Evolutionary conservation across 2,329 filamentous ascomycete genomes (phyloP).

Genomic region (Acrocalymma vagum): DNA sequence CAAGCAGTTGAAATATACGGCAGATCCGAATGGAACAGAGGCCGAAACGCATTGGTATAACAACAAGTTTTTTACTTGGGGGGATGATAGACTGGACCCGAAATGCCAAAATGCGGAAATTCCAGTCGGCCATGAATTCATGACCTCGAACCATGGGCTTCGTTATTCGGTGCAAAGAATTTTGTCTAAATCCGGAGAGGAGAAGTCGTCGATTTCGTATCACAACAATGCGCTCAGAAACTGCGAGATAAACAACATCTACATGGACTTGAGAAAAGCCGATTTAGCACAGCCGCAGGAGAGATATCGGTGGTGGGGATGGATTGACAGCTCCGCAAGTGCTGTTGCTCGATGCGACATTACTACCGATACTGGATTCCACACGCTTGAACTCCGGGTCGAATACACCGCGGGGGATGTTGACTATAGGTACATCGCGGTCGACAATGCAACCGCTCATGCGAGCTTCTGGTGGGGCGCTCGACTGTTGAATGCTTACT

Average conservation of each 20-base stretch:
- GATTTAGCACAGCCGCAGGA: background rate
- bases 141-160: slow-evolving; percentile 14
- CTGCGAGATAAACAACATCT: slow-evolving; percentile 5
- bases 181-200: background rate
- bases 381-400: slow-evolving; percentile 1
- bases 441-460: slow-evolving; percentile 3
- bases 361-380: slow-evolving; percentile 1
- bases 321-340: slow-evolving; percentile 6
- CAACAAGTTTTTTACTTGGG: slow-evolving; percentile 10
- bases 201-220: slow-evolving; percentile 9
- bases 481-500: slow-evolving; percentile 10
- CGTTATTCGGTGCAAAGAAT: slow-evolving; percentile 8
- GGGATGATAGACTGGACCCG: slow-evolving; percentile 8
- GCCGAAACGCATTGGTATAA: slow-evolving; percentile 5
- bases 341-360: slow-evolving; percentile 8
- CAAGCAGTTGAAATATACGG: slow-evolving; percentile 6
- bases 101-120: slow-evolving; percentile 12
- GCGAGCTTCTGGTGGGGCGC: slow-evolving; percentile 13
- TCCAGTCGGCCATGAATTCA: slow-evolving; percentile 11
- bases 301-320: slow-evolving; percentile 5
- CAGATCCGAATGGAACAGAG: slow-evolving; percentile 8
- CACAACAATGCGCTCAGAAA: slow-evolving; percentile 7
- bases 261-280: slow-evolving; percentile 5
- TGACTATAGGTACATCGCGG: slow-evolving; percentile 3
- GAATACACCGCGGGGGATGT: background rate